These are phyloP conservation scores for Pseudocercospora ulei DNA, from an alignment of 2,329 filamentous ascomycete species.

Conservation along the genomic window DNA sequence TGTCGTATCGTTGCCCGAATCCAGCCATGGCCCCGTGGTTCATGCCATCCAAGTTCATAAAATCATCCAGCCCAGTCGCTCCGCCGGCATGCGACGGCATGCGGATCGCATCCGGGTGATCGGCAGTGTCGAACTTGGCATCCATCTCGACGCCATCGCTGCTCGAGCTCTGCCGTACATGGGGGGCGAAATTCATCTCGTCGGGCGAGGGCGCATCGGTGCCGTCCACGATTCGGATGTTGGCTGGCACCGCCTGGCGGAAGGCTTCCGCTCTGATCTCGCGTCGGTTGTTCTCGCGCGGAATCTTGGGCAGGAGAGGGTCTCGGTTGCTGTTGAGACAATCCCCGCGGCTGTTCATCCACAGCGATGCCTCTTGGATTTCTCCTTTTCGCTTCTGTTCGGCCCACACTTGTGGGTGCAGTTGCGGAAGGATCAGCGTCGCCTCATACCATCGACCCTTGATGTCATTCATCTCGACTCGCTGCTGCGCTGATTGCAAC, in stretches of 20 bases:
- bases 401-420: constrained; percentile 29
- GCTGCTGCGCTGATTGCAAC: constrained; percentile 31
- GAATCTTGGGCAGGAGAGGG: constrained; percentile 27
- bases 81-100: constrained; percentile 1
- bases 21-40: constrained; percentile 23
- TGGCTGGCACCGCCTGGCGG: constrained; percentile 36
- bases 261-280: constrained; percentile 38
- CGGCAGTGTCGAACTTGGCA: constrained; percentile 30
- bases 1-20: constrained; percentile 28
- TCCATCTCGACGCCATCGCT: constrained; percentile 26
- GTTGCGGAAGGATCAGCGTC: constrained; percentile 41
- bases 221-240: constrained; percentile 36
- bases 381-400: constrained; percentile 28
- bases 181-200: constrained; percentile 17
- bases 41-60: constrained; percentile 38
- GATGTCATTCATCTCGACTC: constrained; percentile 42
- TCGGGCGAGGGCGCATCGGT: constrained; percentile 31
- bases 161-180: constrained; percentile 7
- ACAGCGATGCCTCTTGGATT: constrained; percentile 31
- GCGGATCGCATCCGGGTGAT: constrained; percentile 10
- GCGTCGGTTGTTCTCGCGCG: constrained; percentile 28
- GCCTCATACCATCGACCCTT: constrained; percentile 55
- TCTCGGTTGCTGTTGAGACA: constrained; percentile 30
- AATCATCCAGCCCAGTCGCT: constrained; percentile 33
- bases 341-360: constrained; percentile 35